phyloP scores from a whole-genome alignment of 805 yeast species.

The Yarrowia bubula region DNA sequence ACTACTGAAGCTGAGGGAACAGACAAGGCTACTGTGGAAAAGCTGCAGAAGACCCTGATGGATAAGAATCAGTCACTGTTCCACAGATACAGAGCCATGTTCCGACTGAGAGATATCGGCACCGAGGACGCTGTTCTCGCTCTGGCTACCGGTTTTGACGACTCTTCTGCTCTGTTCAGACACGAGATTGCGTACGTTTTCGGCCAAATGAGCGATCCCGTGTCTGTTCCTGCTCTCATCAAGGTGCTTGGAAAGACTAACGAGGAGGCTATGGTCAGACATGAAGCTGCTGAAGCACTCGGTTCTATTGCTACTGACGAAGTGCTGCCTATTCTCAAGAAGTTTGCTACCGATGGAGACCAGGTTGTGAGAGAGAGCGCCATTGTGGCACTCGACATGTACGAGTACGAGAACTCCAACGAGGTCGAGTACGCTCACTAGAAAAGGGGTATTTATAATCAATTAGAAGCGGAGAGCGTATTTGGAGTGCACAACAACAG shows the following conservation, averaged over 20 bases:
- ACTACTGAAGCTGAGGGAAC: conserved; percentile 44
- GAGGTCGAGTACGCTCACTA: conserved; percentile 67
- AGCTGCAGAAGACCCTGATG: conserved; percentile 66
- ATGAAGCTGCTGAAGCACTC: conserved; percentile 98
- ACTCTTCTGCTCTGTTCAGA: conserved; percentile 88
- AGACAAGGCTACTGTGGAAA: conserved; percentile 52
- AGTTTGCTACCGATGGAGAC: conserved; percentile 76
- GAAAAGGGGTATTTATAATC: neutral
- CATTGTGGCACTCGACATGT: conserved; percentile 96
- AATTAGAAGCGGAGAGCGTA: no score
- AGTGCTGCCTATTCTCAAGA: conserved; percentile 80
- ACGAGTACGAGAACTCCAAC: conserved; percentile 85
- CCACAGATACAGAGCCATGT: conserved; percentile 97
- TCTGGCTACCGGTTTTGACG: conserved; percentile 83
- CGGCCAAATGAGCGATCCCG: conserved; percentile 94
- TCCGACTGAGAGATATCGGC: conserved; percentile 92
- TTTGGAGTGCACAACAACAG: no score
- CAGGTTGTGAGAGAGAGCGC: conserved; percentile 95
- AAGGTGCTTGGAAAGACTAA: conserved; percentile 70
- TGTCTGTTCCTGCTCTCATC: conserved; percentile 81
- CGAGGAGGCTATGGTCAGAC: conserved; percentile 99
- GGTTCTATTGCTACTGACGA: conserved; percentile 97
- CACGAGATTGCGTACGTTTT: conserved; percentile 98
- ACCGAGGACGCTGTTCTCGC: conserved; percentile 91
- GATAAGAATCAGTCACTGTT: conserved; percentile 77